Conservation (phyloP, 1,139 yeast genomes). For the Lodderomyces parapsilosis region DNA sequence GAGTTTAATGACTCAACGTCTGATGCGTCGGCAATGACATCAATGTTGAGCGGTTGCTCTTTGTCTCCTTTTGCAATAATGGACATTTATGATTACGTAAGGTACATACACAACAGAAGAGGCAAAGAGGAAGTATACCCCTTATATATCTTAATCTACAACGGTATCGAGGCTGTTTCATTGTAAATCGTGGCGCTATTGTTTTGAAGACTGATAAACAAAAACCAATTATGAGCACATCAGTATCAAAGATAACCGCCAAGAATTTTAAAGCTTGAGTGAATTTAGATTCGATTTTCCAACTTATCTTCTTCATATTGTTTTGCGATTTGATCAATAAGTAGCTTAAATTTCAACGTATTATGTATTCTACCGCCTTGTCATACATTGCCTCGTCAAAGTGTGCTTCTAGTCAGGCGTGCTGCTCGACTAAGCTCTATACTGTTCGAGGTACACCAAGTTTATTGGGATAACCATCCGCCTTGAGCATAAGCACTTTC, state of each 20-base stretch:
- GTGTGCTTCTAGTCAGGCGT: too few species aligned
- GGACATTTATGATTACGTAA: background rate
- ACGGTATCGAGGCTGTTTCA: background rate
- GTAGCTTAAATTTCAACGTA: too few species aligned
- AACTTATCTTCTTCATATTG: too few species aligned
- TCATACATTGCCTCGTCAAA: too few species aligned
- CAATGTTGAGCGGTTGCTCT: constrained; percentile 1
- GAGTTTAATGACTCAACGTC: constrained; percentile 11
- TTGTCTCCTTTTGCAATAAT: background rate
- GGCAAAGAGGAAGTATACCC: too few species aligned
- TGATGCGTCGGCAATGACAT: constrained; percentile 5
- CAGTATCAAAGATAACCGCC: background rate
- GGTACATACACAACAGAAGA: background rate
- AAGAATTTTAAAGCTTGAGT: background rate
- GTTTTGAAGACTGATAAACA: background rate
- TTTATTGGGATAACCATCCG: background rate
- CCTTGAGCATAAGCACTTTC: background rate
- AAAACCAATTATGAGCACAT: background rate
- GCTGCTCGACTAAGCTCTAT: too few species aligned
- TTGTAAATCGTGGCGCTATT: background rate
- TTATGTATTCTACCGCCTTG: too few species aligned
- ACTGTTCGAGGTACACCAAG: too few species aligned
- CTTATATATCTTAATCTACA: background rate
- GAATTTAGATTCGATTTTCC: too few species aligned
- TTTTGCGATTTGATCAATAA: too few species aligned